These are phyloP conservation scores for Metschnikowia lochheadii DNA, from an alignment of 805 yeast genomes.

Conservation along the genomic window DNA sequence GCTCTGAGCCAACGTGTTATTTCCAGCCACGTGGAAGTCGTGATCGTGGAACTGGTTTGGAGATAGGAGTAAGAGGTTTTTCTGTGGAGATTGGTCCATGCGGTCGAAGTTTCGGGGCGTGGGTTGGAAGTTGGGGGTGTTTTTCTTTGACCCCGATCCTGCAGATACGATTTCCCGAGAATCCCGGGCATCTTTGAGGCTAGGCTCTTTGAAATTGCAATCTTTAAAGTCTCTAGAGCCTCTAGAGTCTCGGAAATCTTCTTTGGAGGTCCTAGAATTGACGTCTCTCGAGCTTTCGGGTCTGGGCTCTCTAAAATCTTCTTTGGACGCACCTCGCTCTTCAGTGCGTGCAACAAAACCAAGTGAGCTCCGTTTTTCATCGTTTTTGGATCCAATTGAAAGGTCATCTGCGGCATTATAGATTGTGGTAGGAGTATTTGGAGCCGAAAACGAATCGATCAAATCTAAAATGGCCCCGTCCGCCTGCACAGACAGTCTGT, in stretches of 20 bases:
- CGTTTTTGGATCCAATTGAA: neutral
- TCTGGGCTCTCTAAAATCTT: neutral
- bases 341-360: too few species aligned
- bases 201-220: too few species aligned
- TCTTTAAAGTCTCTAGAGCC: too few species aligned
- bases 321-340: neutral
- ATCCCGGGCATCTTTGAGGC: too few species aligned
- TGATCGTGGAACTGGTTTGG: slow-evolving; percentile 37
- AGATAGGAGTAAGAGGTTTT: slow-evolving; percentile 35
- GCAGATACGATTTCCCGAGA: too few species aligned
- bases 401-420: slow-evolving; percentile 5
- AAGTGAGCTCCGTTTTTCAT: neutral
- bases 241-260: too few species aligned
- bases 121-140: neutral
- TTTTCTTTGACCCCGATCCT: too few species aligned
- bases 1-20: slow-evolving; percentile 2
- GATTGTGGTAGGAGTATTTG: slow-evolving; percentile 17
- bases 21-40: slow-evolving; percentile 26
- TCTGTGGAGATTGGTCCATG: slow-evolving; percentile 15
- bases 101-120: neutral
- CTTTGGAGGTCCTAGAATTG: too few species aligned
- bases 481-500: slow-evolving; percentile 7
- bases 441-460: slow-evolving; percentile 18
- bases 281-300: too few species aligned
- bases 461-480: slow-evolving; percentile 21